Evolutionary conservation across 1,139 yeast species (phyloP).

Genomic region (Candida freyschussii): DNA sequence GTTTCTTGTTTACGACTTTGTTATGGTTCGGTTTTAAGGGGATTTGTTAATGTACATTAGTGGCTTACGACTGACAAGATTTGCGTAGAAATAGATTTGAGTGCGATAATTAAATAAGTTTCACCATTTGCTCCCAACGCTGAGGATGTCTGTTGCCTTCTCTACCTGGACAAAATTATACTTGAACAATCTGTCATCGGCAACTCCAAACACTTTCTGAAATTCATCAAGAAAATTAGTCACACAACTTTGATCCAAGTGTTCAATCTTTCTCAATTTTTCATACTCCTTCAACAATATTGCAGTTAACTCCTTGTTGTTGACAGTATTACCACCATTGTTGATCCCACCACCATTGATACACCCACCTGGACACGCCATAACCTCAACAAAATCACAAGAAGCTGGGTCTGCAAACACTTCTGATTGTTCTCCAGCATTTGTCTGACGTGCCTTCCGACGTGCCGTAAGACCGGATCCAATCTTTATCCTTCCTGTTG

Average conservation of each 20-base stretch:
- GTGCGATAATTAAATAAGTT: no score
- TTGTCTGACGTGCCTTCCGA: constrained; percentile 28
- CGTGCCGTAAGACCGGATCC: constrained; percentile 30
- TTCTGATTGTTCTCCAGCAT: constrained; percentile 3
- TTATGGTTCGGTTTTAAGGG: no score
- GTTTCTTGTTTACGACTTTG: no score
- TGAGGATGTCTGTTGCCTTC: constrained; percentile 43
- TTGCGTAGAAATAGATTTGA: no score
- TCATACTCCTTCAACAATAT: constrained; percentile 16
- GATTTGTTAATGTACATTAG: constrained; percentile 15
- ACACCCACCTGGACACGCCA: constrained; percentile 99
- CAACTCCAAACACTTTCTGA: constrained; percentile 30
- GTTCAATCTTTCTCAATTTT: constrained; percentile 16
- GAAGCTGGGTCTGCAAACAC: constrained; percentile 53
- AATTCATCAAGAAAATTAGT: constrained; percentile 35
- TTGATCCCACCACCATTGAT: constrained; percentile 96
- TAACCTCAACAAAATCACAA: constrained; percentile 85
- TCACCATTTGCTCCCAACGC: constrained; percentile 33
- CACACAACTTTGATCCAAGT: constrained; percentile 13
- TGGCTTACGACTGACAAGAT: constrained; percentile 13
- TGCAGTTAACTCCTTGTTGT: constrained; percentile 17
- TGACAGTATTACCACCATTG: constrained; percentile 17
- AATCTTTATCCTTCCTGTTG: constrained; percentile 28
- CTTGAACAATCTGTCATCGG: constrained; percentile 36
- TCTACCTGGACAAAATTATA: constrained; percentile 45